These are phyloP conservation scores for Umbelopsis ramanniana DNA, from an alignment of 192 early-diverging fungal species.

Conservation along the genomic window DNA sequence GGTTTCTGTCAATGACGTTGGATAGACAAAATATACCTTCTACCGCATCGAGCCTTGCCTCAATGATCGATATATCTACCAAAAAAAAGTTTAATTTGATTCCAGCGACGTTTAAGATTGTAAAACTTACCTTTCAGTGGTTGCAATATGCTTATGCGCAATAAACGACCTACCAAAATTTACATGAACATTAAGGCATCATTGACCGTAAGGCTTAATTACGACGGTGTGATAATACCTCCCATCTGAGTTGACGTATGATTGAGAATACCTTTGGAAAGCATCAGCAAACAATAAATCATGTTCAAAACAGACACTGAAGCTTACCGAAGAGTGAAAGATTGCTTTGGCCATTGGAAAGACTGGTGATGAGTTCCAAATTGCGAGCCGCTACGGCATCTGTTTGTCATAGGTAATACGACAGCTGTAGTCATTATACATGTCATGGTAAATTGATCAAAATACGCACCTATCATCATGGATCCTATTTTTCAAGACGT, in stretches of 20 bases:
- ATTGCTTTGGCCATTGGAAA: slow-evolving; percentile 47
- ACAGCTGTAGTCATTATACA: not conserved
- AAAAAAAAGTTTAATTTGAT: not conserved
- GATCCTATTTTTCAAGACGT: not conserved
- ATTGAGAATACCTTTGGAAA: slow-evolving; percentile 48
- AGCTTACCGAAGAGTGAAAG: slow-evolving; percentile 57
- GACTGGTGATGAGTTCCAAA: slow-evolving; percentile 64
- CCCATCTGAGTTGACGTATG: slow-evolving; percentile 72
- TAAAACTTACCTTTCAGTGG: slow-evolving; percentile 53
- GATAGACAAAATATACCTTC: slow-evolving; percentile 43
- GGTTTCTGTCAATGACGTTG: slow-evolving; percentile 17
- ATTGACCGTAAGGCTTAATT: not conserved
- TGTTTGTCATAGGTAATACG: not conserved
- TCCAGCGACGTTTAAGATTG: not conserved
- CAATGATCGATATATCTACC: slow-evolving; percentile 51
- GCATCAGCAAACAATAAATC: not conserved
- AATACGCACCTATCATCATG: slow-evolving; percentile 16
- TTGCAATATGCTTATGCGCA: slow-evolving; percentile 80
- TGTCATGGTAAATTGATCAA: too few species aligned
- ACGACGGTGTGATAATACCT: slow-evolving; percentile 16
- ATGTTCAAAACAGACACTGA: not conserved
- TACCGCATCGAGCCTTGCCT: slow-evolving; percentile 63
- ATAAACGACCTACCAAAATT: slow-evolving; percentile 54
- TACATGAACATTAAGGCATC: slow-evolving; percentile 17
- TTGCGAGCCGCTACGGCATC: slow-evolving; percentile 64